Evolutionary conservation across 352 stramenopile genomes (phyloP).

Genomic region (Lagenidium giganteum): DNA sequence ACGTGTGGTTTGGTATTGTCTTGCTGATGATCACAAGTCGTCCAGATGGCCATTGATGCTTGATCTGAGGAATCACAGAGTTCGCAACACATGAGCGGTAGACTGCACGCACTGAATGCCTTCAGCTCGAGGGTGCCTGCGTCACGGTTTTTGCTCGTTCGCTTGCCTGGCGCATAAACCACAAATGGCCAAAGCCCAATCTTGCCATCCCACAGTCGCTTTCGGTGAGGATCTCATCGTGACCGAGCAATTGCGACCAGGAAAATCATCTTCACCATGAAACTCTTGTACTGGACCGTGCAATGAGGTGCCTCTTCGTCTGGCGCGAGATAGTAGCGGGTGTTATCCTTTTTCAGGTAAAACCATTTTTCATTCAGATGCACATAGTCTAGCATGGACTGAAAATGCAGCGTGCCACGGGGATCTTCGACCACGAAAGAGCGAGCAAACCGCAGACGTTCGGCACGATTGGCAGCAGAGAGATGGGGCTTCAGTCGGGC

Average conservation of each 20-base stretch:
- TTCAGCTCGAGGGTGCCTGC: background rate
- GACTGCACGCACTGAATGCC: background rate
- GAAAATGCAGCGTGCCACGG: background rate
- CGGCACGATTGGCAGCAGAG: background rate
- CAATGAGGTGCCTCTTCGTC: background rate
- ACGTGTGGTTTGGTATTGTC: conserved; percentile 6
- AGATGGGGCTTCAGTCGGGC: conserved; percentile 1
- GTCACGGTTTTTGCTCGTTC: conserved; percentile 1
- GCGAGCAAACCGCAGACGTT: background rate
- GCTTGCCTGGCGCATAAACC: background rate
- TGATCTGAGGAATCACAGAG: background rate
- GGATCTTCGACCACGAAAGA: background rate
- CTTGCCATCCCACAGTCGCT: conserved; percentile 1
- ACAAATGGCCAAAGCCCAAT: conserved; percentile 4
- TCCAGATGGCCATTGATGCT: background rate
- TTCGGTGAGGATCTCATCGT: background rate
- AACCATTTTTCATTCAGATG: conserved; percentile 10
- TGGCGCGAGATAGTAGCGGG: background rate
- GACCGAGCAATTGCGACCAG: conserved; percentile 1
- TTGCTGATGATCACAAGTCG: background rate
- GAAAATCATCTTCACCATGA: conserved; percentile 7
- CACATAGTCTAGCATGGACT: conserved; percentile 2
- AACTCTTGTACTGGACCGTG: background rate
- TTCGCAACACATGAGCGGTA: background rate
- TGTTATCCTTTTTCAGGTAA: background rate